phyloP scores from a whole-genome alignment of 345 rosid genomes.

The Rubroshorea leprosula region DNA sequence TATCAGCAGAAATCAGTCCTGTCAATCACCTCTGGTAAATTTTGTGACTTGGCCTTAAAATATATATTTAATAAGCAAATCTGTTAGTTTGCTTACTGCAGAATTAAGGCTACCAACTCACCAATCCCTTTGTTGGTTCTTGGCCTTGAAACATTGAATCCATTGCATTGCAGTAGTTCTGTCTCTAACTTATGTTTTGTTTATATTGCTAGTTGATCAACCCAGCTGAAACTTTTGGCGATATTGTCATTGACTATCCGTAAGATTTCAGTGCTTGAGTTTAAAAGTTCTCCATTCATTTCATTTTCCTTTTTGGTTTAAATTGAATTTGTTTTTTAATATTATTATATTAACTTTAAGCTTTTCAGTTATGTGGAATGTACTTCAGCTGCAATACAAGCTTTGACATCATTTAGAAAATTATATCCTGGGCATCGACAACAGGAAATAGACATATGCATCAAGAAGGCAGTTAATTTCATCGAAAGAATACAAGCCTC shows the following conservation, averaged over 20 bases:
- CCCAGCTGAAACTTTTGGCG: slow-evolving; percentile 99
- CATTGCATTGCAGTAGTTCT: not conserved
- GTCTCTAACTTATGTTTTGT: slow-evolving; percentile 8
- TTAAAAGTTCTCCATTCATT: no score
- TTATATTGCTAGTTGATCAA: slow-evolving; percentile 67
- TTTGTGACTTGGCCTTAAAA: no score
- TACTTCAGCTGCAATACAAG: slow-evolving; percentile 91
- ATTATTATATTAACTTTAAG: no score
- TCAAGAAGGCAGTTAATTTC: slow-evolving; percentile 57
- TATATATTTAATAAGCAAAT: no score
- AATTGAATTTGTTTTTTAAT: slow-evolving; percentile 12
- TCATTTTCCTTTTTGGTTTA: not conserved
- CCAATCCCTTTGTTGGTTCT: no score
- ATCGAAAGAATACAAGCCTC: slow-evolving; percentile 63
- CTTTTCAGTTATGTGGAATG: slow-evolving; percentile 79
- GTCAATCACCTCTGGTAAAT: no score
- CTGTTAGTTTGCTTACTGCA: no score
- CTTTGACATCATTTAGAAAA: slow-evolving; percentile 61
- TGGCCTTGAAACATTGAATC: not conserved
- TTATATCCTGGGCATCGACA: slow-evolving; percentile 69
- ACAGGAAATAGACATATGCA: slow-evolving; percentile 68
- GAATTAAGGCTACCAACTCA: no score
- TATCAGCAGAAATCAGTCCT: no score
- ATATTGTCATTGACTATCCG: slow-evolving; percentile 94
- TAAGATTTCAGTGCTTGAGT: slow-evolving; percentile 57